Percentiles rank a stretch among this genome's conserved stretches.
phyloP scores from a whole-genome alignment of 2,329 filamentous ascomycete species.

The Pseudocercospora musae region DNA sequence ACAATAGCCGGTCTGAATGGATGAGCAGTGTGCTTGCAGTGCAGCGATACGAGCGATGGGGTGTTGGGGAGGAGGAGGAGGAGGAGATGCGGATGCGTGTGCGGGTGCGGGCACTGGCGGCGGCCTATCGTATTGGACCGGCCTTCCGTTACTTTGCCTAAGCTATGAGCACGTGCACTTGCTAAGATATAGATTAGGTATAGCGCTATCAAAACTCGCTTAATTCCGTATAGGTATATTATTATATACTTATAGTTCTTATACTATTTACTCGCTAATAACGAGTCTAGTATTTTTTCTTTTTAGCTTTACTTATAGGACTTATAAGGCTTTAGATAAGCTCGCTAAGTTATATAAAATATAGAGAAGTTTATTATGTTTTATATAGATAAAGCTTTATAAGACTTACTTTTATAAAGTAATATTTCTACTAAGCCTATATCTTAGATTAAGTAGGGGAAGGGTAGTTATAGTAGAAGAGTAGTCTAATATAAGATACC shows the following conservation, averaged over 20 bases:
- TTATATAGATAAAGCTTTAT: not conserved
- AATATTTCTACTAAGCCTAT: too few relatives aligned
- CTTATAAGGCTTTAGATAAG: not conserved
- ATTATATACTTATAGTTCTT: not conserved
- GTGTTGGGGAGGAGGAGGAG: not conserved
- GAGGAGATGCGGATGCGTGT: not conserved
- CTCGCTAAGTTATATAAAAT: not conserved
- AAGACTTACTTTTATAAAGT: too few relatives aligned
- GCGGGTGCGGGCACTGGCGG: too few relatives aligned
- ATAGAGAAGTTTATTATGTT: not conserved
- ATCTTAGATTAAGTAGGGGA: too few relatives aligned
- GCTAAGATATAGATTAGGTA: too few relatives aligned
- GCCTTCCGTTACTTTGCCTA: too few relatives aligned
- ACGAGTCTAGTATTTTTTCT: not conserved
- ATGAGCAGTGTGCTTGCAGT: not conserved
- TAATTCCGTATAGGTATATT: not conserved
- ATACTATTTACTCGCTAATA: not conserved
- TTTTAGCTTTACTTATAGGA: not conserved
- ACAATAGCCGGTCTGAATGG: conserved; percentile 27
- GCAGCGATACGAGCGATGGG: conserved; percentile 1
- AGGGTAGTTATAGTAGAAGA: too few relatives aligned
- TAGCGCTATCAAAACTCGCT: too few relatives aligned
- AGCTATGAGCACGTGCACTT: too few relatives aligned
- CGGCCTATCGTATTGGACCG: too few relatives aligned
- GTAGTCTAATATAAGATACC: not conserved